Percentiles rank a stretch among this genome's conserved stretches.
Conservation (phyloP, 2,329 filamentous ascomycete species). For the Fusarium torulosum region DNA sequence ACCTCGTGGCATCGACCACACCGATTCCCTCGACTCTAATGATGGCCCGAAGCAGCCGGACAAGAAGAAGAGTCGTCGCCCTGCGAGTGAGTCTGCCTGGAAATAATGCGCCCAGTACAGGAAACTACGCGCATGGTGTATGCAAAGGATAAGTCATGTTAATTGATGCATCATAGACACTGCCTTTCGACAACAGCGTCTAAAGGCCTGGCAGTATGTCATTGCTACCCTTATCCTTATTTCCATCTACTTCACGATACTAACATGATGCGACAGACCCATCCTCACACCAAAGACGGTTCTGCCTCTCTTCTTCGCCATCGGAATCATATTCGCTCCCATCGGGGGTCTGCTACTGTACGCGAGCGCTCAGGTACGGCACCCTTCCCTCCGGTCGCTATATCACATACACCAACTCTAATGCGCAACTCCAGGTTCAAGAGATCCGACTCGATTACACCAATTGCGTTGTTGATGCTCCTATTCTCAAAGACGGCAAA, state of each 20-base stretch:
- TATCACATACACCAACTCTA: constrained; percentile 16
- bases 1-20: constrained; percentile 58
- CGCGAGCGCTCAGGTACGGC: constrained; percentile 79
- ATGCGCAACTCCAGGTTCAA: constrained; percentile 73
- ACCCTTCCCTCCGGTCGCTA: background rate
- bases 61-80: constrained; percentile 91
- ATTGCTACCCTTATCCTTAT: constrained; percentile 50
- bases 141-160: constrained; percentile 20
- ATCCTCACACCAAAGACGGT: constrained; percentile 96
- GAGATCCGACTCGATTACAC: constrained; percentile 94
- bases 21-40: constrained; percentile 68
- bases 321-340: constrained; percentile 92
- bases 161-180: constrained; percentile 73
- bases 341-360: constrained; percentile 89
- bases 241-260: constrained; percentile 42
- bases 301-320: constrained; percentile 88
- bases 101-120: constrained; percentile 14
- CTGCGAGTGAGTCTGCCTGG: constrained; percentile 75
- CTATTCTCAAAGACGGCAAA: constrained; percentile 50
- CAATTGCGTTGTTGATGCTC: constrained; percentile 73
- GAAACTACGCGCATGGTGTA: background rate
- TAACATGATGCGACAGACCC: constrained; percentile 70
- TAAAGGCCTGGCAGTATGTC: constrained; percentile 97
- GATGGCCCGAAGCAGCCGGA: constrained; percentile 69
- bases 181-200: constrained; percentile 93